Evolutionary conservation across 257 asterid species (phyloP), one percentile per base, ranked within the genome.

Genomic region (Solanum tarapatanum): DNA sequence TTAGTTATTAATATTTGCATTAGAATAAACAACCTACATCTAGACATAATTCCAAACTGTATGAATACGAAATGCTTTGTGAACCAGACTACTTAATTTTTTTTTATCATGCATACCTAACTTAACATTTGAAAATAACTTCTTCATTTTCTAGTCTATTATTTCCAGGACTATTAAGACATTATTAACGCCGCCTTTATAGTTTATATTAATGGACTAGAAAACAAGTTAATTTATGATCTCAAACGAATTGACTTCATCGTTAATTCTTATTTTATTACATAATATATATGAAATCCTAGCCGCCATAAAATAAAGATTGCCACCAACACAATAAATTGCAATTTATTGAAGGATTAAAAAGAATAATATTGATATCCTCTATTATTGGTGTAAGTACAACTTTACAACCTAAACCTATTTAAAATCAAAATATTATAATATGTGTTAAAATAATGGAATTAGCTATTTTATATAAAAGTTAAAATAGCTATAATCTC

Each of bases 41-140:
- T 0, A 21, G 68, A 21, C 1, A 8, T 0, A 0, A 58, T 21
- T 58, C 26, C 1, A 58, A 58, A 58, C 5, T 12, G 2, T 0
- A 0, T 26, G 6, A 68, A 68, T 11, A 2, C 0, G 0, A 14
- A 6, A 28, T 69, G 1, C 11, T 69, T 69, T 1, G 0, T 26
- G 1, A 0, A 68, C 10, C 10, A 6, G 2, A 11, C n/a, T n/a
- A n/a, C n/a, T n/a, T n/a, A n/a, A n/a, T n/a, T n/a, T n/a, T n/a
- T n/a, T n/a, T n/a, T n/a, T n/a, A n/a, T n/a, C n/a, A n/a, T n/a
- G 3, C 13, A 23, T 7, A 26, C 32, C 32, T 36, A 75, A 75
- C 83, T 11, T n/a, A 36, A 36, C 21, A 36, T 11, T 21, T 21
- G 28, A 60, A 16, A 72, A 72, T n/a, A 32, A 14, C 64, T 5